Conservation (phyloP, 257 asterid genomes). For the Rubia yunnanensis region DNA sequence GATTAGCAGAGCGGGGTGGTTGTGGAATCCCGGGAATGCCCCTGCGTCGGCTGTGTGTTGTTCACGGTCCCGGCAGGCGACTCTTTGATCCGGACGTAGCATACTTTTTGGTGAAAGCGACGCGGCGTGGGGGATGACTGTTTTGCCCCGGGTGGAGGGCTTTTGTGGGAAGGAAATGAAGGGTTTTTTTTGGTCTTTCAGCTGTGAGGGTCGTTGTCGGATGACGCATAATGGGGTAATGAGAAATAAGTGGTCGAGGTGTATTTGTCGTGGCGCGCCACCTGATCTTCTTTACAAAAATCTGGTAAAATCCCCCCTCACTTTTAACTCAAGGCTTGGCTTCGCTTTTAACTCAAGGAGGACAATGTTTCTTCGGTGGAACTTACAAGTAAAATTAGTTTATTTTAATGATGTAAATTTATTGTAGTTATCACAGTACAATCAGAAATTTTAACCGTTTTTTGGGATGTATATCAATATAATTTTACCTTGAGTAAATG, state of each 20-base stretch:
- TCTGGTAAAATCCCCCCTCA: conserved; percentile 5
- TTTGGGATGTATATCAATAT: no score
- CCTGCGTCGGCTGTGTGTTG: conserved; percentile 16
- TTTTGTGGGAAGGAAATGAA: no score
- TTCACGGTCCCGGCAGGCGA: conserved; percentile 29
- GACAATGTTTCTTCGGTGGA: no score
- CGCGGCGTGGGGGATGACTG: conserved; percentile 12
- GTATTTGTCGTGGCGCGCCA: conserved; percentile 47
- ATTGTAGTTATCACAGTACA: no score
- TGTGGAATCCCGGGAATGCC: conserved; percentile 16
- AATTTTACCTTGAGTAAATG: no score
- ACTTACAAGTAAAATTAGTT: no score
- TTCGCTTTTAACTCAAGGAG: not conserved
- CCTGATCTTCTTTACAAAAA: conserved; percentile 17
- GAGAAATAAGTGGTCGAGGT: conserved; percentile 42
- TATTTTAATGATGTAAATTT: no score
- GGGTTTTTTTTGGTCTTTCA: conserved; percentile 10
- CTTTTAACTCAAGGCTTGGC: not conserved
- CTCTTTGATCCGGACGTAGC: conserved; percentile 34
- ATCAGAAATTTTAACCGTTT: no score
- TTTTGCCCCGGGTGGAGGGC: conserved; percentile 7
- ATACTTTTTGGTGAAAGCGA: conserved; percentile 48
- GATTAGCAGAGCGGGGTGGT: conserved; percentile 5
- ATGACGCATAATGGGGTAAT: conserved; percentile 22
- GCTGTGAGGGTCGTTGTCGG: conserved; percentile 3